Evolutionary conservation across 345 rosid genomes (phyloP), one percentile per base, ranked within the genome.

Genomic region (Melaleuca alternifolia): DNA sequence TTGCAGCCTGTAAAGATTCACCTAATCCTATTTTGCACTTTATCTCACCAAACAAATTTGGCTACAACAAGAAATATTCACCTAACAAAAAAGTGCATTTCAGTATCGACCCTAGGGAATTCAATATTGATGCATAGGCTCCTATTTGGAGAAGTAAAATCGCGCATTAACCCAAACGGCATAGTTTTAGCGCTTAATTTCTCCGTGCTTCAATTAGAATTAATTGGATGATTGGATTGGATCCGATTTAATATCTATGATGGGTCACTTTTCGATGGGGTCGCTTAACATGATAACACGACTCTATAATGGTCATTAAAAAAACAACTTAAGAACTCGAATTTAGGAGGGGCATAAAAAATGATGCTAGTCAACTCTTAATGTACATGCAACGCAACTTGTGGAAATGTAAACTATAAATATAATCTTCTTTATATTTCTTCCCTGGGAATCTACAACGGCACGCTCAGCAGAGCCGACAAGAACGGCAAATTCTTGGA

Each of bases 81-180:
- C 48, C 48, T 33, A 33, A 37, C 24, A 5, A 41, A n/a, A n/a
- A 33, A 71, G 2, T 33, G 12, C 46, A 9, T 16, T 71, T 21
- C 79, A 18, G 37, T 18, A 33, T 33, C 18, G 48, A 71, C 46
- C 79, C 79, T 33, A 71, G 48, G 33, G 79, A 71, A 71, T 71
- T 18, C 79, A 33, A 71, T 41, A 71, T 71, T 71, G 18, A 71
- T 71, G 48, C 79, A 18, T 71, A 7, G 37, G 2, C 46, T 30
- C 44, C 23, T 30, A 0, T 8, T 11, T 23, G 2, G 3, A 33
- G 46, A 16, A 65, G 2, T 1, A 65, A 65, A 30, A 65, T 15
- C 0, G 13, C 7, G 1, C 12, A 71, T 5, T 12, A 33, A 65
- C 46, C 23, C 24, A 65, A 16, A 16, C n/a, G 0, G 1, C 46